Conservation (phyloP, 805 yeast genomes). For the Martiniozyma abietophila region DNA sequence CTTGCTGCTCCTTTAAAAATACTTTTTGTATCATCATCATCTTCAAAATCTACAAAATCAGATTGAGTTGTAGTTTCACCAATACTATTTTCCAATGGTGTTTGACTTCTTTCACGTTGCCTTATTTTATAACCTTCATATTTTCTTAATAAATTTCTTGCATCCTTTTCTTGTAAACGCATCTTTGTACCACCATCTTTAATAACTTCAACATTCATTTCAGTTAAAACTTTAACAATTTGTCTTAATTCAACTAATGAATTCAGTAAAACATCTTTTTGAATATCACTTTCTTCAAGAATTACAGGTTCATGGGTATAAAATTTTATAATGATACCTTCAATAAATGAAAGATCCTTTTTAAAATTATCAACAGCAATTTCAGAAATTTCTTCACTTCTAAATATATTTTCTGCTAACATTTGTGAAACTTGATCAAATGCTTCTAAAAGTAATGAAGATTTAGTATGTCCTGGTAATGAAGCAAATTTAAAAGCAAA, state of each 20-base stretch:
- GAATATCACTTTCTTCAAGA: slow-evolving; percentile 11
- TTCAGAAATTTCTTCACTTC: slow-evolving; percentile 47
- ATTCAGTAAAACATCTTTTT: slow-evolving; percentile 20
- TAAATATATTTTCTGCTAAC: slow-evolving; percentile 50
- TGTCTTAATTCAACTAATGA: slow-evolving; percentile 77
- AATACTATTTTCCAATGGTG: neutral
- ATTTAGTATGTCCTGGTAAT: slow-evolving; percentile 67
- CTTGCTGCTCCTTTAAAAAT: slow-evolving; percentile 20
- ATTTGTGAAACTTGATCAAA: slow-evolving; percentile 76
- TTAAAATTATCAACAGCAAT: slow-evolving; percentile 67
- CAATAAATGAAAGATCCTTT: slow-evolving; percentile 70
- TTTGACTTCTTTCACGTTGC: slow-evolving; percentile 13
- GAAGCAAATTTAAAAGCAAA: slow-evolving; percentile 77
- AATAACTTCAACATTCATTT: slow-evolving; percentile 47
- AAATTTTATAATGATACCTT: slow-evolving; percentile 24
- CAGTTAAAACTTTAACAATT: slow-evolving; percentile 59
- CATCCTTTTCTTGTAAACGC: slow-evolving; percentile 50
- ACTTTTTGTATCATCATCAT: slow-evolving; percentile 16
- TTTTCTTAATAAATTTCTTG: slow-evolving; percentile 50
- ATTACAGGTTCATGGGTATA: slow-evolving; percentile 3
- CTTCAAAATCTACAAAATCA: neutral
- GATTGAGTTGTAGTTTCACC: neutral
- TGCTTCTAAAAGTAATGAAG: slow-evolving; percentile 74
- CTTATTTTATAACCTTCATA: slow-evolving; percentile 27
- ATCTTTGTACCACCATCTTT: slow-evolving; percentile 29